Base-by-base conservation (phyloP, 1,139 yeast genomes). In the Saccharomyces hybrid region DNA sequence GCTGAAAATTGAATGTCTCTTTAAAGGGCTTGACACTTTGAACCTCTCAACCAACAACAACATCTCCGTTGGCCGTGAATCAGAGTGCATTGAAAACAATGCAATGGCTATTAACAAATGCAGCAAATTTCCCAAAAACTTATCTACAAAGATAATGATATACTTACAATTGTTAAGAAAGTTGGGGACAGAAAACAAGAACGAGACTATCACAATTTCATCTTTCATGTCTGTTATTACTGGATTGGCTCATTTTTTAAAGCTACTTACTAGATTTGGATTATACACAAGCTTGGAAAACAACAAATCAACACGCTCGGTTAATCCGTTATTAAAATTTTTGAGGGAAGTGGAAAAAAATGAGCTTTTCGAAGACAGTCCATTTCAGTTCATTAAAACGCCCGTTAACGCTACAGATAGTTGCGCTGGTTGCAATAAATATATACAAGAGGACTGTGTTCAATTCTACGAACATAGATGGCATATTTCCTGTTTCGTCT, bases 231-330 rank as follows among this genome's bases (percentile, higher is more conserved):
- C 95, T 0, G 83, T 91, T 5, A 93, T 91, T 11, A 90, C 97
- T 1, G 91, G 96, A 0, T 77, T 95, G 65, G 98, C 99, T 0
- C 99, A 95, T 70, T 91, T 90, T 69, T 76, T 93, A 64, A 93
- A 95, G 19, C 19, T 19, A 19, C 19, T 19, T 19, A 68, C 76
- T 93, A 77, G 98, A 58, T 82, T 83, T 64, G 96, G 97, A 19
- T 19, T 19, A 19, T 19, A 19, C 19, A 19, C 19, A 19, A 19
- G 0, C 77, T 93, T 93, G 26, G 84, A 80, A 57, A 78, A 81
- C 56, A 89, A 88, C 67, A 81, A 80, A 19, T 19, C 19, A 19
- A 19, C 19, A 19, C 19, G 19, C 19, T 19, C 19, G 60, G 79
- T 85, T 0, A 75, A 73, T 31, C 88, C 93, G 19, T 19, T 19